Base-by-base conservation (phyloP, 169 alveolate genomes). In the Plasmodium gonderi region DNA sequence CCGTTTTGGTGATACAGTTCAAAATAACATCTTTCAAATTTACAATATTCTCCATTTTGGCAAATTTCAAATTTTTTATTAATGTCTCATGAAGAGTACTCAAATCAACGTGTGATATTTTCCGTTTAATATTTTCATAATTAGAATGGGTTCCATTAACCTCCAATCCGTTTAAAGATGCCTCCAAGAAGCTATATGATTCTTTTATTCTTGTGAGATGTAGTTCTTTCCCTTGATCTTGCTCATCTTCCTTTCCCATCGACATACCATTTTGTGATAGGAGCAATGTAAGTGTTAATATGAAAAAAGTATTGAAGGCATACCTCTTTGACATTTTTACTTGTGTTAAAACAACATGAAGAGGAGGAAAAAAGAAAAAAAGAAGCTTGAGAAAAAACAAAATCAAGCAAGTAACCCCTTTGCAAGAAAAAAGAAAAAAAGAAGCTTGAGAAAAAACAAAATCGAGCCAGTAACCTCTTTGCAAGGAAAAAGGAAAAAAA, bases 161-260 rank as follows among this genome's bases (percentile, higher is more conserved):
- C 1, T 82, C 79, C 20, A 49, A 20, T 4, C 51, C 51, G 29
- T 82, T 49, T 12, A 49, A 47, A 23, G 82, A 49, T 4, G 33
- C 72, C 60, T 82, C 91, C 74, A 82, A 45, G 40, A 82, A 82
- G 31, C 76, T 82, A 40, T 69, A 45, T 2, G 82, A 29, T 20
- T 68, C 51, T 14, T 68, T 33, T 68, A 8, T 68, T 60, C 81
- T 82, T 1, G 81, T 45, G 14, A 82, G 23, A 20, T 82, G 60
- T 23, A 82, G 47, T 20, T 49, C 87, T 23, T 2, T 75, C 8
- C 45, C 51, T 87, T 74, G 29, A 7, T 47, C 42, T 11, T 26
- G 38, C 47, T 54, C 91, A 65, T 31, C 31, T 23, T 49, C 49
- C 40, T 31, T 54, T 29, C 64, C 75, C 4, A 29, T 79, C 42